A percentile compares a stretch with the other conserved stretches of the same genome.
Conservation (phyloP, 2,329 filamentous ascomycete species). For the Xylariomycetidae sp. region DNA sequence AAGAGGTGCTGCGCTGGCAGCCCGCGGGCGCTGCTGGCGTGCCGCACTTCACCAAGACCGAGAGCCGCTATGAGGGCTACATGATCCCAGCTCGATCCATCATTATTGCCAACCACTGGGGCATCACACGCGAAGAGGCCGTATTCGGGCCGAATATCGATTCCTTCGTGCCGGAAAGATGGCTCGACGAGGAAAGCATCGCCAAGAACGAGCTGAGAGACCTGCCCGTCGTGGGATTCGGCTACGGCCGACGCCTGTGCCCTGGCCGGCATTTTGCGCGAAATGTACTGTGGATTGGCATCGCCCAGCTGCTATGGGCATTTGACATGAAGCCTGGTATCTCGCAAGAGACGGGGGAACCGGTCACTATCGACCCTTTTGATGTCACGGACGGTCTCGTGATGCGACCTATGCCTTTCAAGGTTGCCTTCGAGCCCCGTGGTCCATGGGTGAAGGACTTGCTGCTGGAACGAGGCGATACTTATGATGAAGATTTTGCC, state of each 20-base stretch:
- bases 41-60: conserved; percentile 33
- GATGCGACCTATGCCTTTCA: conserved; percentile 20
- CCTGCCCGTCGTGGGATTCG: conserved; percentile 35
- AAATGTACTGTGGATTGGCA: conserved; percentile 36
- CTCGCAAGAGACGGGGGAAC: conserved; percentile 12
- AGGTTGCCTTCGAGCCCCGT: conserved; percentile 16
- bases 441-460: conserved; percentile 20
- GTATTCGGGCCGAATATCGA: conserved; percentile 34
- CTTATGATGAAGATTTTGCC: not conserved
- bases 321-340: conserved; percentile 34
- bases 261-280: conserved; percentile 41
- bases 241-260: conserved; percentile 40
- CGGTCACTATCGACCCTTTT: conserved; percentile 15
- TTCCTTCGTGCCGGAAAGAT: conserved; percentile 25
- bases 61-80: conserved; percentile 30
- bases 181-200: conserved; percentile 14
- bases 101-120: conserved; percentile 39
- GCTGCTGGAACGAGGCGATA: conserved; percentile 10
- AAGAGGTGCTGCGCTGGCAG: not conserved
- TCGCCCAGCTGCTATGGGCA: conserved; percentile 41
- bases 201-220: conserved; percentile 11
- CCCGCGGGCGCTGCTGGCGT: conserved; percentile 25
- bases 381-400: conserved; percentile 23
- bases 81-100: conserved; percentile 37
- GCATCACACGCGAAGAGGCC: conserved; percentile 29